Evolutionary conservation across 1,284 basidiomycete genomes (phyloP).

Genomic region (Lentinus polychrous): DNA sequence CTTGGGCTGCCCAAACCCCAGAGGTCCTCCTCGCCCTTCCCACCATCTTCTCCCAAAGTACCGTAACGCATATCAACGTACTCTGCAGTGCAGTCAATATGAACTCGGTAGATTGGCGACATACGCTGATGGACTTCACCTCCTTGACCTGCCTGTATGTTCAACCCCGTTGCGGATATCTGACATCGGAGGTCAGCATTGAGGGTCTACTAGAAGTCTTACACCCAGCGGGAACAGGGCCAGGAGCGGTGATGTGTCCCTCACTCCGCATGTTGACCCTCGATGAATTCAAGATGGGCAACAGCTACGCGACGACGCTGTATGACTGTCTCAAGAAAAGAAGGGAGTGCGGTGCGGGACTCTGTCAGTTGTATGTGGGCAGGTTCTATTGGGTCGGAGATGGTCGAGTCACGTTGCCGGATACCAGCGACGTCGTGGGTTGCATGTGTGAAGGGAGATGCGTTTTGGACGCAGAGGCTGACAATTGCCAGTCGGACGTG

Average conservation of each 20-base stretch:
- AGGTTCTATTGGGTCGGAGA: neutral
- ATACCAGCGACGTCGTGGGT: too few relatives aligned
- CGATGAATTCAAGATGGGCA: neutral
- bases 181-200: neutral
- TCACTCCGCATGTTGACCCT: neutral
- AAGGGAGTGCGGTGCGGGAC: neutral
- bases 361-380: neutral
- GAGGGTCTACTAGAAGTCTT: neutral
- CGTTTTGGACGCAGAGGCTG: too few relatives aligned
- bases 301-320: neutral
- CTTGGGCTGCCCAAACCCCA: neutral
- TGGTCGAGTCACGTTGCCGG: neutral
- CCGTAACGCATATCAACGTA: neutral
- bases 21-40: neutral
- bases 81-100: neutral
- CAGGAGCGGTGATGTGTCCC: neutral
- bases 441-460: too few relatives aligned
- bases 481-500: too few relatives aligned
- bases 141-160: neutral
- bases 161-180: neutral
- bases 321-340: neutral
- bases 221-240: neutral
- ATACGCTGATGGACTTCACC: neutral
- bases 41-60: neutral
- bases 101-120: neutral